These are phyloP conservation scores for Cadophora malorum DNA, from an alignment of 2,329 filamentous ascomycete genomes.

Conservation along the genomic window DNA sequence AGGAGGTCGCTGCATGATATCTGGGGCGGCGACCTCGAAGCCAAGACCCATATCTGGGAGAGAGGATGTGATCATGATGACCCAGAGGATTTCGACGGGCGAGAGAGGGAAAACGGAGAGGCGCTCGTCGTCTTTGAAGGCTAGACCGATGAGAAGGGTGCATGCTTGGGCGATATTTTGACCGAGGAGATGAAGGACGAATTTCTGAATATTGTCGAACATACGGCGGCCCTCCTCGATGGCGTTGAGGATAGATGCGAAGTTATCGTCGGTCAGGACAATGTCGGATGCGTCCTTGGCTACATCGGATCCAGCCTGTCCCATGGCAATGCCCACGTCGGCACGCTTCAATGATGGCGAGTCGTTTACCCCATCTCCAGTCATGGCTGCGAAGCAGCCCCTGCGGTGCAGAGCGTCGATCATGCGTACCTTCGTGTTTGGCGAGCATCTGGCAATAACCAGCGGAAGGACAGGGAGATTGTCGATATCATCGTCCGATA, in stretches of 20 bases:
- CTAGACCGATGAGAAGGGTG: conserved; percentile 80
- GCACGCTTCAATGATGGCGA: conserved; percentile 61
- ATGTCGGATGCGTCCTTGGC: conserved; percentile 67
- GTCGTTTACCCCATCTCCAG: conserved; percentile 54
- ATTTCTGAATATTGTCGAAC: conserved; percentile 83
- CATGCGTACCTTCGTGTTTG: conserved; percentile 89
- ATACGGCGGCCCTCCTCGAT: conserved; percentile 75
- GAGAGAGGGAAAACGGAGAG: conserved; percentile 86
- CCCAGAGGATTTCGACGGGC: conserved; percentile 89
- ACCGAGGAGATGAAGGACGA: conserved; percentile 63
- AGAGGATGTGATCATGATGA: conserved; percentile 91
- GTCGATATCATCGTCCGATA: conserved; percentile 79
- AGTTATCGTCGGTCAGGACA: conserved; percentile 74
- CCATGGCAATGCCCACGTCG: conserved; percentile 72
- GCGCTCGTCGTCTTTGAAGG: conserved; percentile 73
- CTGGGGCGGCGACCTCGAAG: conserved; percentile 74
- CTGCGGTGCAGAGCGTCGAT: conserved; percentile 85
- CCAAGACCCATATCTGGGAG: conserved; percentile 89
- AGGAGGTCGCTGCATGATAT: conserved; percentile 81
- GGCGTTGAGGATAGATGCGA: conserved; percentile 73
- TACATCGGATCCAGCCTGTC: conserved; percentile 65
- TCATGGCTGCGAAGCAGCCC: conserved; percentile 65
- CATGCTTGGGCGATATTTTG: conserved; percentile 86
- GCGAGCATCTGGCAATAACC: conserved; percentile 84
- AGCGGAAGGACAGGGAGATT: conserved; percentile 75